Evolutionary conservation across 2,329 filamentous ascomycete species (phyloP), one percentile per base, ranked within the genome.

Genomic region (Exophiala calicioides): DNA sequence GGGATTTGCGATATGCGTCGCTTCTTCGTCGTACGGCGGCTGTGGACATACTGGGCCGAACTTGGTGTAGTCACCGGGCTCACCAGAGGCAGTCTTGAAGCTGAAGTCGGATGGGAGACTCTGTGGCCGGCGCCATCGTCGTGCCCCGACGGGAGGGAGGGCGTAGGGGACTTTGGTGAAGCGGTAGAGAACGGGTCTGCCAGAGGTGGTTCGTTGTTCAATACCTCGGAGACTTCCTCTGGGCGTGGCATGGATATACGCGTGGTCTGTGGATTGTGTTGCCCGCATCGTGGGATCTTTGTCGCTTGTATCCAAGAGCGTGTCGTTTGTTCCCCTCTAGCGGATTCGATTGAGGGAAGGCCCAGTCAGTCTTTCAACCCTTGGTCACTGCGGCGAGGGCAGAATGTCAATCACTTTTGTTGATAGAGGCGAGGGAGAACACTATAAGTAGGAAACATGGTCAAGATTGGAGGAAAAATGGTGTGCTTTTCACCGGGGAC

Each of bases 21-120:
- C 26, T n/a, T 33, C 41, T 23, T 49, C 41, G 27, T 39, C 43
- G 38, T 63, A 71, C 10, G 56, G 58, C 20, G 66, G 61, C 40
- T 74, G 71, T 3, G 69, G 68, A 43, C 71, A 74, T 1, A 72
- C 60, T 0, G 65, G 55, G 1, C 62, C 60, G 49, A 68, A 72
- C 3, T 51, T 45, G 0, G 66, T 69, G 10, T 65, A 68, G 48
- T 74, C 66, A 19, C 62, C 71, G 3, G 67, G 62, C 3, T 48
- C 35, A 0, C 56, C 60, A 9, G 54, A 35, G 1, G 40, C 38
- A n/a, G 54, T 53, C 37, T 58, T 58, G 41, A 66, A 69, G 3
- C 53, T 55, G 35, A 63, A 63, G 3, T 53, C 35, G 2, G 41
- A 5, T 1, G 66, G 64, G 2, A 70, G 53, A 1, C 64, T 60